Conservation (phyloP, 306 rosid genomes). For the Quillaja saponaria region DNA sequence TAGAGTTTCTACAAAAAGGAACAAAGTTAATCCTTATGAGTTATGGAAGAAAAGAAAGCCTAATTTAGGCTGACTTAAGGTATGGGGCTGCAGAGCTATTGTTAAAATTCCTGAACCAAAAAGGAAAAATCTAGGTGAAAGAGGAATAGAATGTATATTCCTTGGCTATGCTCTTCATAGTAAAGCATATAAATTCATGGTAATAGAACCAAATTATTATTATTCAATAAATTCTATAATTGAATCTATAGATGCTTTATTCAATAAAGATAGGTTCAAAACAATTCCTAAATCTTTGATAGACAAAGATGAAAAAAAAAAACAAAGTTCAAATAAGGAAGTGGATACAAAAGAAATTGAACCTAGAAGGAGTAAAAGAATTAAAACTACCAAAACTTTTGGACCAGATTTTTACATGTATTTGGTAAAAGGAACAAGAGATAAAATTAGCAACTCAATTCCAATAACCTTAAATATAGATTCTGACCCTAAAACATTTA, state of each 20-base stretch:
- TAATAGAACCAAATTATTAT: background rate
- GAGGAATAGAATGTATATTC: conserved; percentile 1
- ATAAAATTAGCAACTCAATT: no score
- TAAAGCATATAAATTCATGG: background rate
- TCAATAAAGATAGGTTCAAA: background rate
- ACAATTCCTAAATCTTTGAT: background rate
- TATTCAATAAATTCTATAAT: background rate
- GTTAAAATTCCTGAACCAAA: conserved; percentile 8
- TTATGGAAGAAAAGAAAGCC: background rate
- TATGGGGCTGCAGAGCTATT: background rate
- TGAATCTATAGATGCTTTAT: background rate
- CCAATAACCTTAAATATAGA: no score
- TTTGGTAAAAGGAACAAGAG: no score
- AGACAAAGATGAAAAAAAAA: no score
- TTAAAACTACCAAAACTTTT: no score
- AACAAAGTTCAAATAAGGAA: no score
- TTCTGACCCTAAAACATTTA: no score
- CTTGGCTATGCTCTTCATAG: conserved; percentile 1
- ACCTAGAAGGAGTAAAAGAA: no score
- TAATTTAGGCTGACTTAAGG: background rate
- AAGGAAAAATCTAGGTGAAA: background rate
- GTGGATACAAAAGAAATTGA: no score
- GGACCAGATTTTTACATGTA: no score
- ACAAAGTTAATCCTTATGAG: background rate
- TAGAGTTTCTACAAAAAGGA: background rate